These are phyloP conservation scores for Aspergillus indologenus DNA, from an alignment of 495 filamentous ascomycete genomes.

Conservation along the genomic window DNA sequence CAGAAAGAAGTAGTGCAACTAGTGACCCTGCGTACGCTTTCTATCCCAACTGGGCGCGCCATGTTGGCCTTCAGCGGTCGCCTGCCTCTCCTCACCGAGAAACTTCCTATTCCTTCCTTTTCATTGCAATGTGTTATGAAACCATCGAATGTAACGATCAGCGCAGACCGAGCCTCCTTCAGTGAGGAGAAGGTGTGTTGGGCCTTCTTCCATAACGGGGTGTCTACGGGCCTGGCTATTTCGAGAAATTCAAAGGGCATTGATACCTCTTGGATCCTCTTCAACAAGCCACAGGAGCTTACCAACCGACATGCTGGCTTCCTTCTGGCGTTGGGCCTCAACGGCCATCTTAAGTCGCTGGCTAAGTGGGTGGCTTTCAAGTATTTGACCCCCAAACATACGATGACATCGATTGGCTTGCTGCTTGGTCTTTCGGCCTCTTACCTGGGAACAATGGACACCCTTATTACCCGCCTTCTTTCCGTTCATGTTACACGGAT, in stretches of 20 bases:
- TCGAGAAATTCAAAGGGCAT: constrained; percentile 88
- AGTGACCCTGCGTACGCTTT: constrained; percentile 80
- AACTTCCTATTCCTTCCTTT: constrained; percentile 81
- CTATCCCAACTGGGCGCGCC: constrained; percentile 78
- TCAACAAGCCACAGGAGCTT: constrained; percentile 91
- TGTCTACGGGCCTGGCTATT: constrained; percentile 84
- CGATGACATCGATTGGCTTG: constrained; percentile 96
- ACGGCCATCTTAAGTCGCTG: constrained; percentile 86
- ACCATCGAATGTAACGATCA: constrained; percentile 83
- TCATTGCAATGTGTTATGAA: constrained; percentile 85
- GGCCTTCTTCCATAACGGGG: constrained; percentile 98
- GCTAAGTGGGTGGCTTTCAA: constrained; percentile 99
- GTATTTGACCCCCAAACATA: constrained; percentile 95
- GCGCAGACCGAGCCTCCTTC: constrained; percentile 75
- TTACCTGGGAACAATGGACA: constrained; percentile 95
- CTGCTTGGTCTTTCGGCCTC: constrained; percentile 89
- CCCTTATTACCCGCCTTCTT: constrained; percentile 84
- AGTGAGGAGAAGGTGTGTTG: constrained; percentile 95
- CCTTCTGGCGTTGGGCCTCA: constrained; percentile 85
- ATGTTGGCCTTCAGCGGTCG: constrained; percentile 81
- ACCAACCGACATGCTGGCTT: constrained; percentile 94
- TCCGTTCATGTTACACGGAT: constrained; percentile 97
- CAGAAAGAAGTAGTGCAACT: constrained; percentile 86
- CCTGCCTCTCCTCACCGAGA: constrained; percentile 84
- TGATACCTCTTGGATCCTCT: constrained; percentile 96